Conservation (phyloP, 2,329 filamentous ascomycete genomes). For the Sporothrix euskadiensis region DNA sequence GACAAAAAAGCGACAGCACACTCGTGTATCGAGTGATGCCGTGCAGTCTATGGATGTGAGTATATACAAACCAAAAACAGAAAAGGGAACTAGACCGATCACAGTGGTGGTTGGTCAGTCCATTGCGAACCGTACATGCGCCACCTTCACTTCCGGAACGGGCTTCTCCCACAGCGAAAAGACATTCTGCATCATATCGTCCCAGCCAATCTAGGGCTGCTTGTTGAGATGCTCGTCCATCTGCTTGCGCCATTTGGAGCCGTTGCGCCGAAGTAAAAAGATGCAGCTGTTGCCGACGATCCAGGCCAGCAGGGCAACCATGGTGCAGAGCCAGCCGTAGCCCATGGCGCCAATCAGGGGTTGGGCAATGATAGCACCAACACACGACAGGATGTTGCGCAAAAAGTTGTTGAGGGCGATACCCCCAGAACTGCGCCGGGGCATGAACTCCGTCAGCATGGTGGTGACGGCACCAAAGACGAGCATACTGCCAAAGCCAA, state of each 20-base stretch:
- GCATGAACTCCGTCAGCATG: conserved; percentile 85
- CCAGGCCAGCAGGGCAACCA: conserved; percentile 54
- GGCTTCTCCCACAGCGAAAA: neutral
- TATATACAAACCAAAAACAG: neutral
- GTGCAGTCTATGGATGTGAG: neutral
- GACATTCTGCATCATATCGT: neutral
- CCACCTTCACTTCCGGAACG: neutral
- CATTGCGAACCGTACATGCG: neutral
- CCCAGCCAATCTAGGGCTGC: conserved; percentile 12
- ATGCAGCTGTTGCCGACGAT: conserved; percentile 59
- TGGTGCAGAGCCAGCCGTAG: conserved; percentile 74
- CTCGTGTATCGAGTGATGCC: neutral
- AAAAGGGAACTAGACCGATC: neutral
- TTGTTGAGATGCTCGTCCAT: conserved; percentile 55
- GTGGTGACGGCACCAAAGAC: conserved; percentile 74
- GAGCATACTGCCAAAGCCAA: conserved; percentile 76
- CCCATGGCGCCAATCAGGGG: conserved; percentile 71
- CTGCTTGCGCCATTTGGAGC: conserved; percentile 60
- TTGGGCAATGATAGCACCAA: conserved; percentile 68
- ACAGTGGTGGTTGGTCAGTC: neutral
- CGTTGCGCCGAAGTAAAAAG: conserved; percentile 61
- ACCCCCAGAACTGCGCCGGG: conserved; percentile 66
- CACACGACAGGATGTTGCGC: conserved; percentile 73
- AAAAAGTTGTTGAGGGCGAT: conserved; percentile 82
- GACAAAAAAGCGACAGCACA: neutral